Evolutionary conservation across 257 asterid species (phyloP).

Genomic region (Fraxinus cuspidata): DNA sequence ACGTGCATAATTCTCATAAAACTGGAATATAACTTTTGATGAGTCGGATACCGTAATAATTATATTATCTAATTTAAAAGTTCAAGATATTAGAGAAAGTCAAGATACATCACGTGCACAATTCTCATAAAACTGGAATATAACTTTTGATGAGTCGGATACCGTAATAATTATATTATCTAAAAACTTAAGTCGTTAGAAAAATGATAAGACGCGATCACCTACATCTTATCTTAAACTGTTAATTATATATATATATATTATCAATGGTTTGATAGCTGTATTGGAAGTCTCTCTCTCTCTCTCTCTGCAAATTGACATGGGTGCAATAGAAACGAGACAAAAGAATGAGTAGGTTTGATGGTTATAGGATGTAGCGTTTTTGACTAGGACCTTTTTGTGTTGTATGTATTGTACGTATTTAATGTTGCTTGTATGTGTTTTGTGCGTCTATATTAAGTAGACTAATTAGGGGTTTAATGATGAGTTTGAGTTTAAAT

Average conservation of each 20-base stretch:
- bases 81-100: no score
- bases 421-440: background rate
- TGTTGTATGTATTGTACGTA: background rate
- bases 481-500: background rate
- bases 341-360: slow-evolving; percentile 17
- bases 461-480: no score
- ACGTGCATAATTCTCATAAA: no score
- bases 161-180: background rate
- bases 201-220: no score
- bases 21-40: no score
- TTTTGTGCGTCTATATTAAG: background rate
- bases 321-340: background rate
- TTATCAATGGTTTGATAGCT: background rate
- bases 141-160: no score
- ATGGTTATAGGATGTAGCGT: background rate
- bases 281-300: background rate
- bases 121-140: no score
- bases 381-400: background rate
- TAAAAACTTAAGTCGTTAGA: background rate
- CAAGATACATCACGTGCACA: no score
- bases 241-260: no score
- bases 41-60: no score
- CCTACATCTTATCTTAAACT: background rate
- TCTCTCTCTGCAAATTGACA: background rate
- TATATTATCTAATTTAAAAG: background rate